phyloP scores from a whole-genome alignment of 805 yeast species.

The Maudiozyma barnettii region DNA sequence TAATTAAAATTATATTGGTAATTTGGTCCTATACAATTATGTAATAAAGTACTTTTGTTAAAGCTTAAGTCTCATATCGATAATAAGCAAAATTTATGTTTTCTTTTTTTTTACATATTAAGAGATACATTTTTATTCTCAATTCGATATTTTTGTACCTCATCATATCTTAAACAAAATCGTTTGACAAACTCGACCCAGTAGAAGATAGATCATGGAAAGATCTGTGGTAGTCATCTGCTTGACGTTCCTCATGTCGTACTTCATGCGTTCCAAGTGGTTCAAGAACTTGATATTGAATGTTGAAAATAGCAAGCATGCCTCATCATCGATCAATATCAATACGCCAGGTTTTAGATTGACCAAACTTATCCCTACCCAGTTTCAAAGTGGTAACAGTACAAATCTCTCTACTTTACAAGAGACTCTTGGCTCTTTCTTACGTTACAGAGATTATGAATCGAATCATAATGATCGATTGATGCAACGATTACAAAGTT shows the following conservation, averaged over 20 bases:
- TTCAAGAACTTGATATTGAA: not conserved
- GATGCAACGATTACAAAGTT: slow-evolving; percentile 12
- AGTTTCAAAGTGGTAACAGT: not conserved
- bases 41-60: too few species aligned
- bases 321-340: not conserved
- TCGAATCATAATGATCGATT: slow-evolving; percentile 14
- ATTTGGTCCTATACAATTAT: too few species aligned
- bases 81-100: too few species aligned
- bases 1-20: too few species aligned
- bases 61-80: too few species aligned
- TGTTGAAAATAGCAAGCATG: not conserved
- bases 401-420: not conserved
- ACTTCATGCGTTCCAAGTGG: not conserved
- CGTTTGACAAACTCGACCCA: not conserved
- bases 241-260: not conserved
- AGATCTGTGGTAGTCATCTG: not conserved
- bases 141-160: too few species aligned
- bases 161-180: too few species aligned
- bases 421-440: slow-evolving; percentile 7
- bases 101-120: too few species aligned
- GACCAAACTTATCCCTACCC: slow-evolving; percentile 2
- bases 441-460: slow-evolving; percentile 14
- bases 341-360: slow-evolving; percentile 11
- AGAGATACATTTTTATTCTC: too few species aligned
- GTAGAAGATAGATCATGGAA: not conserved